A percentile compares a stretch with the other conserved stretches of the same genome.
Conservation (phyloP, 192 early-diverging fungal species). For the Backusella parvicylindrica region DNA sequence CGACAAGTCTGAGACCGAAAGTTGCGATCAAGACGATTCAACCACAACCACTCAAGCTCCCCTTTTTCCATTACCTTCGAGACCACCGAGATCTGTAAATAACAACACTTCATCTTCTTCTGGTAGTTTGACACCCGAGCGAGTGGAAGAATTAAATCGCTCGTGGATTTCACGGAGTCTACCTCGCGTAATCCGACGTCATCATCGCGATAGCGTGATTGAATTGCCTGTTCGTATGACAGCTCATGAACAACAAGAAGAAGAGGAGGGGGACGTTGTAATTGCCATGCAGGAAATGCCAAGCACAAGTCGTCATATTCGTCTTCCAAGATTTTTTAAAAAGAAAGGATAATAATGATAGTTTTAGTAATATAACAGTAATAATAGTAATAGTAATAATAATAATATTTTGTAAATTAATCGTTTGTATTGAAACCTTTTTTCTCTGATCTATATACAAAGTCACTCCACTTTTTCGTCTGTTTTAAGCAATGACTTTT, state of each 20-base stretch:
- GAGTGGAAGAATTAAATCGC: constrained; percentile 25
- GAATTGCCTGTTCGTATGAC: constrained; percentile 24
- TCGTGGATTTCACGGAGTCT: constrained; percentile 34
- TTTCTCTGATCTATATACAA: not conserved
- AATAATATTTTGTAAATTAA: not conserved
- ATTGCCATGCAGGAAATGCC: constrained; percentile 4
- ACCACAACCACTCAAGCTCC: not conserved
- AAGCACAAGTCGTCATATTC: constrained; percentile 1
- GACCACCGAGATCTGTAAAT: constrained; percentile 1
- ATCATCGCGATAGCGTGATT: constrained; percentile 13
- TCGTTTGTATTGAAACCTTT: too few species aligned
- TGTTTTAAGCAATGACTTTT: too few species aligned
- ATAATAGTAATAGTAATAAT: not conserved
- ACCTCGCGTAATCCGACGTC: constrained; percentile 34
- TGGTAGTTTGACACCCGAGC: constrained; percentile 27
- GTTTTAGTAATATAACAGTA: not conserved
- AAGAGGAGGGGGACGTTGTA: not conserved
- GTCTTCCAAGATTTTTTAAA: constrained; percentile 1
- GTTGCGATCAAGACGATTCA: not conserved
- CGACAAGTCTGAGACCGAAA: not conserved
- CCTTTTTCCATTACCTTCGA: not conserved
- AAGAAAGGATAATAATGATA: not conserved
- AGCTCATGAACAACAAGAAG: not conserved
- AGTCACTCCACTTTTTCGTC: too few species aligned
- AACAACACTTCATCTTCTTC: constrained; percentile 3